Conservation (phyloP, 192 early-diverging fungal species). For the Physocladia obscura region DNA sequence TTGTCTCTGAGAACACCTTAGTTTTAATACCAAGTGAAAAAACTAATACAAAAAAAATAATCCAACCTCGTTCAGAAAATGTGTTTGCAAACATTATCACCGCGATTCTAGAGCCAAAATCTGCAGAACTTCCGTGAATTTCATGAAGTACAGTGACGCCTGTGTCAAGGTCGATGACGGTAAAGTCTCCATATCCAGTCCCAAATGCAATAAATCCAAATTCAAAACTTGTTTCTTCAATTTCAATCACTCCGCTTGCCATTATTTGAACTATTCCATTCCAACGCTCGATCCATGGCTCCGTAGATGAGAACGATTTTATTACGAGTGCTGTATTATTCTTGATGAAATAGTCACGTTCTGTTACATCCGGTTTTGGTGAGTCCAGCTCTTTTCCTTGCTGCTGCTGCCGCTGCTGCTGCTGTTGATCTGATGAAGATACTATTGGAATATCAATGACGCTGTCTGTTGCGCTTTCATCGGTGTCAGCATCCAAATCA, state of each 20-base stretch:
- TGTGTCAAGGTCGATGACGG: neutral
- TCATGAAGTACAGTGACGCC: neutral
- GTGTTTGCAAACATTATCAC: slow-evolving; percentile 6
- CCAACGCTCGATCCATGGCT: slow-evolving; percentile 8
- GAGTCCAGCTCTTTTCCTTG: too few relatives aligned
- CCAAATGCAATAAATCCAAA: neutral
- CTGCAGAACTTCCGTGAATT: neutral
- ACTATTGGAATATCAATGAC: neutral
- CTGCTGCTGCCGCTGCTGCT: too few relatives aligned
- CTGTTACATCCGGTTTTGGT: neutral
- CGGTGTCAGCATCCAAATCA: slow-evolving; percentile 21
- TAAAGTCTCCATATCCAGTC: slow-evolving; percentile 7
- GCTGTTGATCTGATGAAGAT: too few relatives aligned
- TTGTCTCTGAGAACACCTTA: too few relatives aligned
- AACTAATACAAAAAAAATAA: too few relatives aligned
- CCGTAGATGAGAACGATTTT: neutral
- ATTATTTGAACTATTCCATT: slow-evolving; percentile 6
- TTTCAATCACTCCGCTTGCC: slow-evolving; percentile 17
- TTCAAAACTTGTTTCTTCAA: neutral
- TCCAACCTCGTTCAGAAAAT: neutral
- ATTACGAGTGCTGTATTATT: slow-evolving; percentile 10
- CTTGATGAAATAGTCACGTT: slow-evolving; percentile 1
- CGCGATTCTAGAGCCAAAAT: neutral
- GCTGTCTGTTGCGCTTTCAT: neutral
- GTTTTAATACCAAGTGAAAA: too few relatives aligned